Evolutionary conservation across 2,329 filamentous ascomycete species (phyloP), one percentile per base, ranked within the genome.

Genomic region (Scedosporium dehoogii): DNA sequence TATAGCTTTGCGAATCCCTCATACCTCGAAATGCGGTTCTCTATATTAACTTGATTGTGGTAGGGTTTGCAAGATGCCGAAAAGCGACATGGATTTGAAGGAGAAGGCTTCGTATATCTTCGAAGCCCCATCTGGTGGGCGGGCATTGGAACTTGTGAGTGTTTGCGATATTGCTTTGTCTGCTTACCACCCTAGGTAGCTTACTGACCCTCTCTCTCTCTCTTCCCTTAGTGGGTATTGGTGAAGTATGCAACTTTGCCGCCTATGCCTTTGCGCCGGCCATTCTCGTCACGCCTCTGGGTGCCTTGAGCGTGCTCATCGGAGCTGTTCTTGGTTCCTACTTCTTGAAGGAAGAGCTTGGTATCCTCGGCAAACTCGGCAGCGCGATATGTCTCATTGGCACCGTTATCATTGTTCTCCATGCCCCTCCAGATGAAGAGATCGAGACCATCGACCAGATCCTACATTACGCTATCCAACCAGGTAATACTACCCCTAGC

Each of bases 251-350:
- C 77, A 99, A 99, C 76, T 99, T 99, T 73, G 92, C 92, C 59
- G 94, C 94, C 65, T 99, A 99, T 73, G 94, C 94, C 6, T 99
- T 97, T 76, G 94, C 94, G 67, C 94, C 94, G 48, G 96, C 94
- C n/a, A 99, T 99, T 75, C 83, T 99, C 61, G 94, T 99, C 48
- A 99, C 94, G 4, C 94, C 94, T 27, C 80, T 99, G 25, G 94
- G 94, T 65, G 94, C 94, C 62, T 82, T 99, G 65, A 94, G 91
- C 72, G 96, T 99, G 63, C 80, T 99, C 67, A 97, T 99, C 70
- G 94, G 92, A 67, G 92, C 94, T 21, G 92, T 99, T 33, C 78
- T 99, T 63, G 93, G 94, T 59, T 92, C 94, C 66, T 97, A 99
- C 75, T 96, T 97, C 73, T 79, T 99, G 65, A 84, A 91, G 62